Evolutionary conservation across 148 eudicot species (phyloP).

Genomic region (Chenopodium berlandieri): DNA sequence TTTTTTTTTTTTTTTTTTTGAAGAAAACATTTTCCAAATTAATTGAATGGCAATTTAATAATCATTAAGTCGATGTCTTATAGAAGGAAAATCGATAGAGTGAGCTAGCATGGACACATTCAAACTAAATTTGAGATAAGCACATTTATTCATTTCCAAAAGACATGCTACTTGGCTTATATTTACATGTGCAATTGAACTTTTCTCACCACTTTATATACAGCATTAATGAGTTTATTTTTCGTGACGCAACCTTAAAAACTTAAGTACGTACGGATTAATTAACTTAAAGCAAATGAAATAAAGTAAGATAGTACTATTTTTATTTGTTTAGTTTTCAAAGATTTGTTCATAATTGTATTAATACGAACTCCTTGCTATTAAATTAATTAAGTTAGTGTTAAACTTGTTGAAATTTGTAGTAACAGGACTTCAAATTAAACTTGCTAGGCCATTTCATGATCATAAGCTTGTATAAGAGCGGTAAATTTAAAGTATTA

Average conservation of each 20-base stretch:
- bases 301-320: not conserved
- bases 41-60: not conserved
- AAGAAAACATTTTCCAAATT: not conserved
- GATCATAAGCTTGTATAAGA: no score
- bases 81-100: not conserved
- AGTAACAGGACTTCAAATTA: no score
- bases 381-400: no score
- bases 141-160: not conserved
- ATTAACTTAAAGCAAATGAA: not conserved
- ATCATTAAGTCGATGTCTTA: not conserved
- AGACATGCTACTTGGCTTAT: conserved; percentile 1
- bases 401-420: no score
- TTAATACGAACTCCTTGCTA: no score
- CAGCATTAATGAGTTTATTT: no score
- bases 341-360: no score
- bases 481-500: no score
- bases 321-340: no score
- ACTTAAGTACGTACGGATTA: no score
- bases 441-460: no score
- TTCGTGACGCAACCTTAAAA: not conserved
- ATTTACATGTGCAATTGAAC: conserved; percentile 4
- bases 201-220: not conserved
- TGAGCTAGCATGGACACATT: not conserved
- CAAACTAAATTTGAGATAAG: not conserved
- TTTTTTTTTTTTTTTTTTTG: no score